These are phyloP conservation scores for Cystofilobasidium ferigula DNA, from an alignment of 768 basidiomycete species.

Conservation along the genomic window DNA sequence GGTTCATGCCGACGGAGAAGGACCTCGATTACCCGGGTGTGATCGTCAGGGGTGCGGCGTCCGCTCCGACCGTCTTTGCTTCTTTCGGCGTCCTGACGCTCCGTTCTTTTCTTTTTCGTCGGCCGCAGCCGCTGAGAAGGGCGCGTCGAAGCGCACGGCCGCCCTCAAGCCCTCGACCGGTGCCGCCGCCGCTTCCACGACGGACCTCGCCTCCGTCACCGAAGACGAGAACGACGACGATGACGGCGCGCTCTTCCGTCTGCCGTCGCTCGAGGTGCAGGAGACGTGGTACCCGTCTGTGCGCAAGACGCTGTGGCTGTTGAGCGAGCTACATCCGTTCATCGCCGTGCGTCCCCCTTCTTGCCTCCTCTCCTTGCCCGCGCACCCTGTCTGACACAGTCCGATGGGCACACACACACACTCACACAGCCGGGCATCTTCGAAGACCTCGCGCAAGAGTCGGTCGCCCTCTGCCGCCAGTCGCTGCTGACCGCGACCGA, in stretches of 20 bases:
- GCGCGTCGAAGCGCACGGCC: not conserved
- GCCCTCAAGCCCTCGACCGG: not conserved
- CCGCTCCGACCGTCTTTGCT: not conserved
- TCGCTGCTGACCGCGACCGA: conserved; percentile 66
- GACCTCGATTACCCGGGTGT: conserved; percentile 82
- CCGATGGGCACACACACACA: too few relatives aligned
- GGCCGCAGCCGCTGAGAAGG: conserved; percentile 8
- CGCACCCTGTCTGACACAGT: too few relatives aligned
- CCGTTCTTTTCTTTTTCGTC: too few relatives aligned
- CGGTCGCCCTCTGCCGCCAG: conserved; percentile 65
- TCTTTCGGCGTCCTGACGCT: too few relatives aligned
- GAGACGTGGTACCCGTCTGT: conserved; percentile 89
- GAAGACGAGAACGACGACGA: conserved; percentile 40
- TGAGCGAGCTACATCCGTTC: conserved; percentile 78
- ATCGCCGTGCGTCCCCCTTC: conserved; percentile 56
- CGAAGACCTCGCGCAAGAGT: conserved; percentile 91
- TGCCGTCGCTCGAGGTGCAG: conserved; percentile 60
- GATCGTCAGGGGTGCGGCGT: conserved; percentile 50
- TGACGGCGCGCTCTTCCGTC: conserved; percentile 48
- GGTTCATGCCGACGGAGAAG: conserved; percentile 57
- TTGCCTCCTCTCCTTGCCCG: too few relatives aligned
- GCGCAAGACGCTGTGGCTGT: conserved; percentile 77
- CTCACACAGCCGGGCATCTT: conserved; percentile 72
- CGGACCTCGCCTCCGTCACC: not conserved
- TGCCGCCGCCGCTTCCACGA: not conserved